Evolutionary conservation across 495 filamentous ascomycete genomes (phyloP), one percentile per base, ranked within the genome.

Genomic region (Lepraria neglecta): DNA sequence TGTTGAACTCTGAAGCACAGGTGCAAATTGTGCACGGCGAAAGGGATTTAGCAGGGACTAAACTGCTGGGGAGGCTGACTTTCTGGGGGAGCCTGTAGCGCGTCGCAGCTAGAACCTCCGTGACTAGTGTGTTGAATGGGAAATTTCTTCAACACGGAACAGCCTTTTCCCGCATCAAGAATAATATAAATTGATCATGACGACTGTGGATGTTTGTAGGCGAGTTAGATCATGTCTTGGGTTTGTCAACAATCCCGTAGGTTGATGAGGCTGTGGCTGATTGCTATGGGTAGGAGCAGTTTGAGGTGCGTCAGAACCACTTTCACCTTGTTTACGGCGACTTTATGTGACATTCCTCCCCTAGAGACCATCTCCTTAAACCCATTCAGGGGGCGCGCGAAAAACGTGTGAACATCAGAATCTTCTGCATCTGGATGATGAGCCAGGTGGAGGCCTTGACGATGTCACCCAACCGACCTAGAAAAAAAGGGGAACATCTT

Each of bases 81-180:
- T 12, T 33, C 51, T 35, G 35, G 31, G 19, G 10, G 3, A 38
- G 7, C 51, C 51, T 12, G 30, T 54, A n/a, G 51, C 51, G 51
- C 51, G 51, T 54, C 28, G 12, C 51, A 10, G 33, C 44, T 5
- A 6, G 19, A 14, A 46, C 19, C 6, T n/a, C 0, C n/a, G n/a
- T 11, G 50, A 53, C 35, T 15, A 21, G 47, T 11, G 50, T 53
- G 30, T 53, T 53, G 30, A 17, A 35, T 31, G 50, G 51, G 51
- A 14, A 52, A 30, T 52, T 28, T 52, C 48, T 31, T 52, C 27
- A 54, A 54, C 30, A 54, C 51, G 51, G 51, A 54, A 35, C 28
- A 19, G 51, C 35, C 51, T 35, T 35, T 54, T 54, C 51, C 51
- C 51, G 51, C 6, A 4, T 38, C 30, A 54, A 35, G n/a, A 54